Base-by-base conservation (phyloP, 1,284 basidiomycete genomes). In the Peniophora sp. region DNA sequence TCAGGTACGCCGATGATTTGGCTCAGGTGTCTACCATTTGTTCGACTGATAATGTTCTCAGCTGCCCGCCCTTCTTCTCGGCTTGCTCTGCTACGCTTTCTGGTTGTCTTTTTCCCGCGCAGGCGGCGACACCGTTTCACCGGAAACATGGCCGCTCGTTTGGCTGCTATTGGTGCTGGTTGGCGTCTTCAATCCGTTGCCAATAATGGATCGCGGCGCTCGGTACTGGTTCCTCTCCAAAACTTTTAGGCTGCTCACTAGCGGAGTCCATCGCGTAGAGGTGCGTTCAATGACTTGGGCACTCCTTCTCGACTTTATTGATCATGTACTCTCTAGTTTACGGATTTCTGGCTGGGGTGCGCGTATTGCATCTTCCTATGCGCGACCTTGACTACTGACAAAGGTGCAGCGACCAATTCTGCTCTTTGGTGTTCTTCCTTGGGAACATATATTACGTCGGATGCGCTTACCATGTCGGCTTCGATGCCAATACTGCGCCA, bases 261-360 rank as follows among this genome's bases (percentile, higher is more conserved):
- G 90, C 24, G 94, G 94, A 0, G 70, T 75, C n/a, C 76, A 78
- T 35, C 75, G 76, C 10, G 91, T 94, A 53, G 90, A 93, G 74
- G 89, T 83, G 58, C 72, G 38, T 63, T 5, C 20, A 17, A 19
- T 24, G 1, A n/a, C 41, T 22, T 11, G 16, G 3, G 1, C 27
- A 39, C 19, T 38, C 22, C 19, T 38, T 14, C 41, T 8, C 51
- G 10, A n/a, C 39, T 27, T 39, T 47, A 8, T 44, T 44, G 35
- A 43, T 44, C 20, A 55, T 43, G n/a, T 10, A n/a, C 10, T 10
- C n/a, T 10, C 10, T 36, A 87, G 81, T 90, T 89, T 63, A 70
- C 81, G 34, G 88, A 89, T 69, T 86, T 90, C 77, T 90, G 86
- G 86, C 73, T 89, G 63, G 87, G 85, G 86, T 88, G 65, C 52